A percentile compares a stretch with the other conserved stretches of the same genome.
Evolutionary conservation across 108 stramenopile genomes (phyloP).

Genomic region (Nitzschia palea): DNA sequence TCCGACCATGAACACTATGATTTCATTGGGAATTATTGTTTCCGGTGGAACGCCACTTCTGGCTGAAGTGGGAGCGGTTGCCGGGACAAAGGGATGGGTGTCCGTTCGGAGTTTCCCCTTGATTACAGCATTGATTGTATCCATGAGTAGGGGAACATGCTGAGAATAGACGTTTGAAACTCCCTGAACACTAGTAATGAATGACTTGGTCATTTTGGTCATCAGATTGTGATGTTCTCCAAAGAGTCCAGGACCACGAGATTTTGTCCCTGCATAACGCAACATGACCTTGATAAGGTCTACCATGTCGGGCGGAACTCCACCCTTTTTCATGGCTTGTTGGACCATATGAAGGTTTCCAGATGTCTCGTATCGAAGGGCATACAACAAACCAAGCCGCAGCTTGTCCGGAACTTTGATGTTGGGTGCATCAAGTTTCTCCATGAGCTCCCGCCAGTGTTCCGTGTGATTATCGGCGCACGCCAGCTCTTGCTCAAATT

Average conservation of each 20-base stretch:
- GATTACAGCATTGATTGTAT: conserved; percentile 75
- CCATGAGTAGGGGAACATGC: conserved; percentile 93
- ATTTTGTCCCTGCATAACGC: conserved; percentile 81
- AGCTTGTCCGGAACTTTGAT: conserved; percentile 95
- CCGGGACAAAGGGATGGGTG: conserved; percentile 76
- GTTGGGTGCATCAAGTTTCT: conserved; percentile 71
- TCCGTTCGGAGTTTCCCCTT: conserved; percentile 87
- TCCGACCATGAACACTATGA: conserved; percentile 95
- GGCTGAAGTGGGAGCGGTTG: conserved; percentile 21
- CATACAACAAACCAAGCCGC: conserved; percentile 95
- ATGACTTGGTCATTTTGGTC: conserved; percentile 88
- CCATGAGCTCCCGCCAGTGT: conserved; percentile 89
- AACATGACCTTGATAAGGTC: conserved; percentile 91
- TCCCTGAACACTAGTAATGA: conserved; percentile 94
- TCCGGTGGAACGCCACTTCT: conserved; percentile 37
- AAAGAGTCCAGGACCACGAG: conserved; percentile 91
- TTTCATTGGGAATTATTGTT: conserved; percentile 65
- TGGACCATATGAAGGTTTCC: conserved; percentile 82
- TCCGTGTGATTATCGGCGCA: conserved; percentile 90
- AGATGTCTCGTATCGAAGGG: conserved; percentile 92
- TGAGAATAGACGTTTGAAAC: conserved; percentile 98
- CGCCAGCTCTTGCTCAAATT: conserved; percentile 98
- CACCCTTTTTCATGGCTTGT: conserved; percentile 85
- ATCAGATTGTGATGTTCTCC: conserved; percentile 73
- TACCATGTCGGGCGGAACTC: conserved; percentile 89